These are phyloP conservation scores for Nannochloropsis salina DNA, from an alignment of 108 stramenopile genomes.

Conservation along the genomic window DNA sequence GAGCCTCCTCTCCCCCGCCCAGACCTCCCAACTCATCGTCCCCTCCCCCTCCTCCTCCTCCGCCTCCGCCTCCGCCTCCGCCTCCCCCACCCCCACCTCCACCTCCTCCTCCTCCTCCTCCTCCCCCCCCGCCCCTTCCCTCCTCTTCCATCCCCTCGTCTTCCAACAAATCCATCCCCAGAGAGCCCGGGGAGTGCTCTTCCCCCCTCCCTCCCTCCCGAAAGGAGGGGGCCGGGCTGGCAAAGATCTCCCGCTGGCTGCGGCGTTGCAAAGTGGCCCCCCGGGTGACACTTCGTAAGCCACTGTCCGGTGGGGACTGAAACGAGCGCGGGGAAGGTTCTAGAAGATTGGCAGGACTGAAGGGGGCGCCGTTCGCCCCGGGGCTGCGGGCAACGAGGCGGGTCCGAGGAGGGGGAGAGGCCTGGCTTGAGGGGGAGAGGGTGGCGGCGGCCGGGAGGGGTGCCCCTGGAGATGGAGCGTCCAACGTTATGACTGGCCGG, in stretches of 20 bases:
- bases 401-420: not conserved
- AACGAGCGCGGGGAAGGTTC: not conserved
- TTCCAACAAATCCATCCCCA: conserved; percentile 11
- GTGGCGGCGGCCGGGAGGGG: too few species aligned
- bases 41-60: not conserved
- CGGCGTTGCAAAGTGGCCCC: not conserved
- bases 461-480: too few species aligned
- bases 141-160: not conserved
- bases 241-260: not conserved
- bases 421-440: not conserved
- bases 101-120: conserved; percentile 33
- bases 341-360: not conserved
- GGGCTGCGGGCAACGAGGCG: not conserved
- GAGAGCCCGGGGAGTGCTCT: not conserved
- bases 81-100: conserved; percentile 24
- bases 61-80: conserved; percentile 32
- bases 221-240: not conserved
- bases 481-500: too few species aligned
- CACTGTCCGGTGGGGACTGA: not conserved
- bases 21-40: conserved; percentile 13
- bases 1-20: conserved; percentile 31
- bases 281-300: not conserved
- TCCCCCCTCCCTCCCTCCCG: not conserved
- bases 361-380: not conserved
- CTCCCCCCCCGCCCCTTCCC: not conserved